A percentile compares a stretch with the other conserved stretches of the same genome.
These are phyloP conservation scores for Avena sativa DNA, from an alignment of 176 grass and related monocot species.

Conservation along the genomic window DNA sequence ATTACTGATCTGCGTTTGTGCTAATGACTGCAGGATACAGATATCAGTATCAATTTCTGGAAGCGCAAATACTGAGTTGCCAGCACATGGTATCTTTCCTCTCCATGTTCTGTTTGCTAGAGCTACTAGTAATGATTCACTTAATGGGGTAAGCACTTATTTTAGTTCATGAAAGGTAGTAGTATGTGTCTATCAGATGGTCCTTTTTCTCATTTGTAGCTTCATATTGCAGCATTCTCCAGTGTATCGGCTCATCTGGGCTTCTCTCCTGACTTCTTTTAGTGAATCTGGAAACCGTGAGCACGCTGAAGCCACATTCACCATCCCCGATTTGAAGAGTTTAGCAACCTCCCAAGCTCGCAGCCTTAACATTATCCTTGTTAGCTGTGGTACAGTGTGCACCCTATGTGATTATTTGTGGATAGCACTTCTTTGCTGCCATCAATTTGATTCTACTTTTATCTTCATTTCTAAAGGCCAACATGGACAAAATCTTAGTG, in stretches of 20 bases:
- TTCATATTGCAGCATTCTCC: conserved; percentile 60
- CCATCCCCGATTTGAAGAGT: conserved; percentile 65
- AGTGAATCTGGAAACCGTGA: conserved; percentile 57
- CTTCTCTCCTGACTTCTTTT: conserved; percentile 61
- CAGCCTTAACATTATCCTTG: conserved; percentile 25
- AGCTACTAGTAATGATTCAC: conserved; percentile 42
- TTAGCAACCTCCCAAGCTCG: not conserved
- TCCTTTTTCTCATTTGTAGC: conserved; percentile 28
- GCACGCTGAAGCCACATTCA: conserved; percentile 70
- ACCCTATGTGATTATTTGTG: conserved; percentile 15
- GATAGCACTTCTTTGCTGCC: not conserved
- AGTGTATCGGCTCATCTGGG: conserved; percentile 55
- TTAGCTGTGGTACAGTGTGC: not conserved
- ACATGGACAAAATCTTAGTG: not conserved
- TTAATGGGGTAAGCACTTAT: conserved; percentile 52
- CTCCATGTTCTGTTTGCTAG: conserved; percentile 71
- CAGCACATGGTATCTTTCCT: conserved; percentile 58
- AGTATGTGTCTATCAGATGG: not conserved
- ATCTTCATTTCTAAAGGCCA: not conserved
- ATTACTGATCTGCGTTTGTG: conserved; percentile 17
- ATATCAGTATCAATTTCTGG: conserved; percentile 65
- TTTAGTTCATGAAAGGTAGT: conserved; percentile 1
- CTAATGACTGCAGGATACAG: conserved; percentile 59
- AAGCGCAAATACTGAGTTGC: conserved; percentile 55
- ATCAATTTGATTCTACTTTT: not conserved